Evolutionary conservation across 495 filamentous ascomycete genomes (phyloP).

Genomic region (Lentithecium fluviatile): DNA sequence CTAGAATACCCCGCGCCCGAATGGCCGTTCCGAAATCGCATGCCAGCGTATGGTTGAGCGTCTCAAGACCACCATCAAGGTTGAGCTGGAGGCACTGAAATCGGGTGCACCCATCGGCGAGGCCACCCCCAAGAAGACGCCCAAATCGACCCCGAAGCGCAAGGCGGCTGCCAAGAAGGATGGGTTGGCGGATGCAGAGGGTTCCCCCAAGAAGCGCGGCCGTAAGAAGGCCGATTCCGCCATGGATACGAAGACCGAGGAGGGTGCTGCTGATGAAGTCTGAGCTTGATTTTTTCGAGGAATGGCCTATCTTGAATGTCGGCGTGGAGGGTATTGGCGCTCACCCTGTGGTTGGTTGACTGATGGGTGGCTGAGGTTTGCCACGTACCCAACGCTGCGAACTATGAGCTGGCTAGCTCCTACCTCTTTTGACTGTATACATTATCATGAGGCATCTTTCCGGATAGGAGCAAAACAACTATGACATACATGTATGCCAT

Average conservation of each 20-base stretch:
- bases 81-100: conserved; percentile 14
- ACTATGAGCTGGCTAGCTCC: no score
- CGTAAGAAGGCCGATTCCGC: not conserved
- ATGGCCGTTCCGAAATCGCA: conserved; percentile 16
- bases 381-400: no score
- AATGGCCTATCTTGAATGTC: not conserved
- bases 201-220: conserved; percentile 19
- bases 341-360: no score
- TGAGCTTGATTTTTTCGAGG: not conserved
- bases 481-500: no score
- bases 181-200: conserved; percentile 3
- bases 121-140: not conserved
- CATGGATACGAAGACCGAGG: not conserved
- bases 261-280: not conserved
- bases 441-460: no score
- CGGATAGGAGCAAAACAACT: no score
- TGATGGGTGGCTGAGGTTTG: no score
- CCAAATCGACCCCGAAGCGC: conserved; percentile 9
- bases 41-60: conserved; percentile 22
- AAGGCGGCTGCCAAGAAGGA: not conserved
- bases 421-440: no score
- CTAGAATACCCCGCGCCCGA: conserved; percentile 18
- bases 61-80: conserved; percentile 18
- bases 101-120: conserved; percentile 5
- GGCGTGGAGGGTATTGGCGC: not conserved